phyloP scores from a whole-genome alignment of 129 eudicot species.

The Tagetes erecta region DNA sequence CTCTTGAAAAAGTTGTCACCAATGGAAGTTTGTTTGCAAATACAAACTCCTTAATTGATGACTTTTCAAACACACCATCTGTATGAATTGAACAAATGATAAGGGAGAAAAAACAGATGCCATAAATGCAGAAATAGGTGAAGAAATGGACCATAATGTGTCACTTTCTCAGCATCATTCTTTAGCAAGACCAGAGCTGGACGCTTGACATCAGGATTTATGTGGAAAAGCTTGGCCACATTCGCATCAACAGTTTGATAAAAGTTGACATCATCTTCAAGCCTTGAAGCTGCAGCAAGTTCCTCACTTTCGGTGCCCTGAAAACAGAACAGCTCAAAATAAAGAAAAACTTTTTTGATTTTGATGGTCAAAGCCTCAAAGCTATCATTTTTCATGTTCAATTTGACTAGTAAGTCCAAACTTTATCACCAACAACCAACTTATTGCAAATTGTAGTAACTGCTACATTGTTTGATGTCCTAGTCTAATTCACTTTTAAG shows the following conservation, averaged over 20 bases:
- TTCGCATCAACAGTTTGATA: constrained; percentile 70
- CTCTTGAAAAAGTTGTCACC: constrained; percentile 79
- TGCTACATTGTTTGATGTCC: background rate
- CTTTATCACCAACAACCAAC: background rate
- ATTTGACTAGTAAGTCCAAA: background rate
- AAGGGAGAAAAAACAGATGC: background rate
- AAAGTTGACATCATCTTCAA: constrained; percentile 75
- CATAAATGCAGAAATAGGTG: constrained; percentile 13
- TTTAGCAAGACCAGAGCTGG: constrained; percentile 78
- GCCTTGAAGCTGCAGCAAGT: constrained; percentile 82
- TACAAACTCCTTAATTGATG: constrained; percentile 71
- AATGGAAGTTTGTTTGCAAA: constrained; percentile 80
- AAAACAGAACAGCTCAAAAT: constrained; percentile 16
- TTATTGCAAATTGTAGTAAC: background rate
- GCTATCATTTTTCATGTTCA: background rate
- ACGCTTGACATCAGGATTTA: constrained; percentile 55
- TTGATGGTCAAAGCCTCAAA: background rate
- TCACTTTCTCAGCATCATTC: constrained; percentile 79
- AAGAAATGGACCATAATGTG: constrained; percentile 59
- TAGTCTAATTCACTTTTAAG: background rate
- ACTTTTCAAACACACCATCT: constrained; percentile 72
- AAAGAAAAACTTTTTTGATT: background rate
- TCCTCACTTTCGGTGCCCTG: constrained; percentile 84
- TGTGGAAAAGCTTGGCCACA: constrained; percentile 80
- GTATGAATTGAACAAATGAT: constrained; percentile 16